Conservation (phyloP, 2,329 filamentous ascomycete genomes). For the Sporothrix mexicana region DNA sequence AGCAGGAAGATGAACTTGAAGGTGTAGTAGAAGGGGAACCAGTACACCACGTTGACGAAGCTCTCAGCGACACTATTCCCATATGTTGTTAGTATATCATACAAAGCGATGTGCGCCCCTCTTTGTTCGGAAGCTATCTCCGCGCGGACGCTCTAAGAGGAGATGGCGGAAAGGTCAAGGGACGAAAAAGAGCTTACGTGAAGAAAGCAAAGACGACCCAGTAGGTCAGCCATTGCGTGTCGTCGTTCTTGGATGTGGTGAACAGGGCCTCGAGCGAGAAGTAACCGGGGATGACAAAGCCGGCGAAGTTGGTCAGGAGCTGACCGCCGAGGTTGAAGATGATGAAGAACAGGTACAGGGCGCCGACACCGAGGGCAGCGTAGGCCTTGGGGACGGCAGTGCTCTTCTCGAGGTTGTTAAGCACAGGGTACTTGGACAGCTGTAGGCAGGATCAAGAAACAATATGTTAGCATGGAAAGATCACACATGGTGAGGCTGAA, state of each 20-base stretch:
- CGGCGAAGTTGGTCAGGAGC: slow-evolving; percentile 84
- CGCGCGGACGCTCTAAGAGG: background rate
- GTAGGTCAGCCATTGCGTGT: slow-evolving; percentile 84
- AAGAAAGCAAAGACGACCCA: slow-evolving; percentile 87
- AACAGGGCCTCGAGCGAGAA: slow-evolving; percentile 83
- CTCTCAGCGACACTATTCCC: slow-evolving; percentile 72
- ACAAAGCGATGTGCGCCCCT: background rate
- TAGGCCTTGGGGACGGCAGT: slow-evolving; percentile 85
- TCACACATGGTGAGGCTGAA: background rate
- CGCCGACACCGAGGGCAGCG: slow-evolving; percentile 74
- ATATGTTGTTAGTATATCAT: slow-evolving; percentile 31
- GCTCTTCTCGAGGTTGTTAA: slow-evolving; percentile 87
- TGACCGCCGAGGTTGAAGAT: slow-evolving; percentile 91
- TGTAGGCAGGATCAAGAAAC: slow-evolving; percentile 47
- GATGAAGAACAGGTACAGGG: slow-evolving; percentile 88
- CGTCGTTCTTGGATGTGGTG: slow-evolving; percentile 71
- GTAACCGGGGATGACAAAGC: slow-evolving; percentile 82
- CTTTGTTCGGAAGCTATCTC: background rate
- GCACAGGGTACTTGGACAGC: slow-evolving; percentile 83
- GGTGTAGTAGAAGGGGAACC: slow-evolving; percentile 99
- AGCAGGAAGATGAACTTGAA: slow-evolving; percentile 99
- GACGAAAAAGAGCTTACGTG: slow-evolving; percentile 57
- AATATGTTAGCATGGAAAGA: background rate
- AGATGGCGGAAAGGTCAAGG: background rate
- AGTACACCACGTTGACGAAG: slow-evolving; percentile 83